A percentile compares a stretch with the other conserved stretches of the same genome.
phyloP scores from a whole-genome alignment of 352 stramenopile genomes.

The Phytophthora pini region DNA sequence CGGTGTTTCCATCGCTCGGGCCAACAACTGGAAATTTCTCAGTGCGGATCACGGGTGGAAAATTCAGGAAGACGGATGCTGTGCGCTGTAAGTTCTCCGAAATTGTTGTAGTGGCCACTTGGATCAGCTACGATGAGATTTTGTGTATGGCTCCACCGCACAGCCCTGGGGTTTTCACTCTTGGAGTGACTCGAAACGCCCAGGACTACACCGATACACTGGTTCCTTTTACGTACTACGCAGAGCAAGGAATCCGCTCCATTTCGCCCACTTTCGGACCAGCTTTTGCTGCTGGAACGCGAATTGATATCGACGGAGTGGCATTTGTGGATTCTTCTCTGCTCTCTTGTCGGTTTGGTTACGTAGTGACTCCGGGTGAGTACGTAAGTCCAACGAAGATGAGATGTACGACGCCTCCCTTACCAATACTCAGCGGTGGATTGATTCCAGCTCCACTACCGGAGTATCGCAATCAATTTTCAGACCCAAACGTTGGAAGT shows the following conservation, averaged over 20 bases:
- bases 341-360: constrained; percentile 91
- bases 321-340: constrained; percentile 90
- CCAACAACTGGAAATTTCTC: constrained; percentile 88
- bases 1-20: constrained; percentile 81
- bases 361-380: constrained; percentile 74
- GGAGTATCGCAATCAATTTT: constrained; percentile 70
- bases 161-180: constrained; percentile 64
- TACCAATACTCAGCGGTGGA: constrained; percentile 61
- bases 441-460: constrained; percentile 68
- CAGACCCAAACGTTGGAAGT: constrained; percentile 69
- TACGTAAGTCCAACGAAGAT: constrained; percentile 88
- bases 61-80: constrained; percentile 75
- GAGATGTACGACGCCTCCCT: constrained; percentile 77
- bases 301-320: constrained; percentile 83
- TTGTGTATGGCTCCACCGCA: constrained; percentile 79
- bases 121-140: constrained; percentile 74
- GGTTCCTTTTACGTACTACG: constrained; percentile 87
- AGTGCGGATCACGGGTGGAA: constrained; percentile 82
- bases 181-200: constrained; percentile 92
- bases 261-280: constrained; percentile 92
- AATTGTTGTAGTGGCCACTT: constrained; percentile 67
- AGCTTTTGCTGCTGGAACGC: constrained; percentile 79
- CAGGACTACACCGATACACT: constrained; percentile 89
- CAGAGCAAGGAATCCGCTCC: constrained; percentile 65
- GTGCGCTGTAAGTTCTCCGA: constrained; percentile 90